These are phyloP conservation scores for Nadsonia starkeyi-henricii DNA, from an alignment of 1,139 yeast species.

Conservation along the genomic window DNA sequence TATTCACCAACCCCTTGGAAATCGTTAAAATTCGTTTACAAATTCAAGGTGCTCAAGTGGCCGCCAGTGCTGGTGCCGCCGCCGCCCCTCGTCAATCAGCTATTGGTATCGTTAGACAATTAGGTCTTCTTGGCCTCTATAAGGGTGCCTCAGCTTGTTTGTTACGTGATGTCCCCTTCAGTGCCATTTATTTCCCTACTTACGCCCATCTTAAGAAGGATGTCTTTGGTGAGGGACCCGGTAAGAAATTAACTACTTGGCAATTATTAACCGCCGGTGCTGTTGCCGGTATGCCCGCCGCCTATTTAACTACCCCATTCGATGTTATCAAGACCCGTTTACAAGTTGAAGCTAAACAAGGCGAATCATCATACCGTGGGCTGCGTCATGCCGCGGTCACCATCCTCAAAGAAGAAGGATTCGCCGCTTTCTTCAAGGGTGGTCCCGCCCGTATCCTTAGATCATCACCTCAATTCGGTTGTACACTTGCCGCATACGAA, in stretches of 20 bases:
- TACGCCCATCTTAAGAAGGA: constrained; percentile 84
- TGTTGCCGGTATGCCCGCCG: constrained; percentile 96
- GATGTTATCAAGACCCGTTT: constrained; percentile 93
- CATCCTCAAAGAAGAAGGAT: constrained; percentile 66
- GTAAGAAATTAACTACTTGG: constrained; percentile 53
- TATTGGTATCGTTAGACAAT: constrained; percentile 54
- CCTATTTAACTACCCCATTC: constrained; percentile 88
- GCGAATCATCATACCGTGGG: constrained; percentile 66
- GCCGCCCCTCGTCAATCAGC: constrained; percentile 40
- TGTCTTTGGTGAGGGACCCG: constrained; percentile 73
- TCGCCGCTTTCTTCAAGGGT: constrained; percentile 83
- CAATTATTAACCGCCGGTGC: constrained; percentile 85
- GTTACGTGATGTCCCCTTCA: constrained; percentile 90
- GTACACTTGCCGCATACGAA: constrained; percentile 93
- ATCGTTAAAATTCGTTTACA: constrained; percentile 91
- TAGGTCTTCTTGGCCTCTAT: constrained; percentile 78
- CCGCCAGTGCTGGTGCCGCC: constrained; percentile 26
- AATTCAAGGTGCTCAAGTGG: constrained; percentile 64
- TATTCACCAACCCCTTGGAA: constrained; percentile 91
- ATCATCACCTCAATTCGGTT: constrained; percentile 96
- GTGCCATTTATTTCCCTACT: constrained; percentile 95
- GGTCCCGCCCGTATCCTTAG: constrained; percentile 89
- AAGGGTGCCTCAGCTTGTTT: constrained; percentile 89
- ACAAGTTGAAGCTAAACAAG: constrained; percentile 70
- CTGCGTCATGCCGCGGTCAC: constrained; percentile 63